Evolutionary conservation across 2,329 filamentous ascomycete genomes (phyloP).

Genomic region (Phoma herbarum): DNA sequence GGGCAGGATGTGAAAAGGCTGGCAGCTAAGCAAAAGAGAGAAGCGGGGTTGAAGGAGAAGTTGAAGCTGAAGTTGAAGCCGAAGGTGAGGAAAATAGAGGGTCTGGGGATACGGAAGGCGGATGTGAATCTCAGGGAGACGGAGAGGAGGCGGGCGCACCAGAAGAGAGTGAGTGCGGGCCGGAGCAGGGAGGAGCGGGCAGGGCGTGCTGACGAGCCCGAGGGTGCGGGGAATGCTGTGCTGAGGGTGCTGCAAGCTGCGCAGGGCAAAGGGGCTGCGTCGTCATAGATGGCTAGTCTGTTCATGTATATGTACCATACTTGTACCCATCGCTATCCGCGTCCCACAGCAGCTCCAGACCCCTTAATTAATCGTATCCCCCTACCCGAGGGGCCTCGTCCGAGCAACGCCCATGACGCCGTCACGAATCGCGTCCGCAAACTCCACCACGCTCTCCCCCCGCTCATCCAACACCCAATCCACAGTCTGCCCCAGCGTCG

Average conservation of each 20-base stretch:
- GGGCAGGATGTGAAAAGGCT: background rate
- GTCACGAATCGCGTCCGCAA: conserved; percentile 73
- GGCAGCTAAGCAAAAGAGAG: background rate
- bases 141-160: background rate
- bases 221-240: no score
- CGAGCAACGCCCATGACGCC: conserved; percentile 73
- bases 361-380: no score
- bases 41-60: no score
- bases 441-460: conserved; percentile 48
- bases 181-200: background rate
- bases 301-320: background rate
- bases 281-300: background rate
- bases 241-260: no score
- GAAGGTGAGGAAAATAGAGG: background rate
- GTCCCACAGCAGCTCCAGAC: conserved; percentile 5
- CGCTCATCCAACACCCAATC: conserved; percentile 65
- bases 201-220: background rate
- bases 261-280: no score
- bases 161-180: background rate
- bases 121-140: background rate
- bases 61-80: background rate
- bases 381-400: conserved; percentile 17
- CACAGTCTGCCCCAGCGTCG: conserved; percentile 56
- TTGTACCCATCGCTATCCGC: background rate
- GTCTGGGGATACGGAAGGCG: background rate